These are phyloP conservation scores for Veloboletus limbatus DNA, from an alignment of 1,284 basidiomycete genomes.

Conservation along the genomic window DNA sequence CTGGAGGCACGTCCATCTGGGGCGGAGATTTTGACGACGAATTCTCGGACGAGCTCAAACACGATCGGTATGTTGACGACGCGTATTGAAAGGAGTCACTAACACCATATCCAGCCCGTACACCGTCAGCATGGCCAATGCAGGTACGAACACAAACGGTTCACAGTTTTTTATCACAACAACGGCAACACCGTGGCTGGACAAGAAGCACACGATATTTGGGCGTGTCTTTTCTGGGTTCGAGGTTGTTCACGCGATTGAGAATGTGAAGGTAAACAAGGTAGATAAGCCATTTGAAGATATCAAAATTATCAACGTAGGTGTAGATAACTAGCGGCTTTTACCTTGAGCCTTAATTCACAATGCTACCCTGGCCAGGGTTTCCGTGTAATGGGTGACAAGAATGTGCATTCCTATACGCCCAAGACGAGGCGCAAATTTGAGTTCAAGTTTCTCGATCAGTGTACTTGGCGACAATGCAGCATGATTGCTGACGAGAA, in stretches of 20 bases:
- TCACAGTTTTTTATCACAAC: conserved; percentile 99
- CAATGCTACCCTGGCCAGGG: conserved; percentile 41
- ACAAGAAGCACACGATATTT: conserved; percentile 96
- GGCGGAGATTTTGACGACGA: conserved; percentile 95
- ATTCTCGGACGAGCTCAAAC: conserved; percentile 84
- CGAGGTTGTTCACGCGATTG: conserved; percentile 84
- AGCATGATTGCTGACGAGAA: conserved; percentile 17
- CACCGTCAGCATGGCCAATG: conserved; percentile 99
- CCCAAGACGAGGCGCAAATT: conserved; percentile 23
- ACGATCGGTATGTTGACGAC: conserved; percentile 66
- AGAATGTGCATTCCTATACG: conserved; percentile 11
- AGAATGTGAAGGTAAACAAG: conserved; percentile 78
- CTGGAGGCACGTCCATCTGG: conserved; percentile 97
- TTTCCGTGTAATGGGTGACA: conserved; percentile 34
- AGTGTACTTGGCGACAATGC: conserved; percentile 24
- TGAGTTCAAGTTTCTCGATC: conserved; percentile 16
- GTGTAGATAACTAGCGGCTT: conserved; percentile 54
- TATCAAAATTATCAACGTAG: conserved; percentile 83
- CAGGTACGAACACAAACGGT: conserved; percentile 90
- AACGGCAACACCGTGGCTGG: conserved; percentile 91
- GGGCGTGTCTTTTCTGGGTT: conserved; percentile 80
- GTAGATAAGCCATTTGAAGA: conserved; percentile 87
- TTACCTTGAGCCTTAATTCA: conserved; percentile 20
- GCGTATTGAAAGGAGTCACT: conserved; percentile 1
- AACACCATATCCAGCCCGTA: conserved; percentile 64